phyloP scores from a whole-genome alignment of 129 eudicot species.

The Flaveria trinervia region DNA sequence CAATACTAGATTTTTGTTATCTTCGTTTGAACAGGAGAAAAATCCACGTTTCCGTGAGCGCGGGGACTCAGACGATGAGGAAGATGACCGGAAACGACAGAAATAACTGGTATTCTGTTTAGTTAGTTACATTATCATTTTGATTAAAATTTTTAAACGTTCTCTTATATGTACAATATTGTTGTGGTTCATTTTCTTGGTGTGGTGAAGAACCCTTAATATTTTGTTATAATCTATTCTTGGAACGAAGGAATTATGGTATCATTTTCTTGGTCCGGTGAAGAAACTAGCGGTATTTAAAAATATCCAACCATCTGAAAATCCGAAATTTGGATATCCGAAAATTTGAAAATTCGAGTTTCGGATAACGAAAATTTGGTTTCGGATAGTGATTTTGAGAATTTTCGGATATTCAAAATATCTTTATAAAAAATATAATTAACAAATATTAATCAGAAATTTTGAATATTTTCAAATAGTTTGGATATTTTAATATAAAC shows the following conservation, averaged over 20 bases:
- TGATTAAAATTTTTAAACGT: constrained; percentile 11
- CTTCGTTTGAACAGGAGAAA: constrained; percentile 66
- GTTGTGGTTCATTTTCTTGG: too few relatives aligned
- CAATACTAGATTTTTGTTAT: neutral
- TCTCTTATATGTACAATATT: constrained; percentile 29
- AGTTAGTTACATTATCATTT: neutral
- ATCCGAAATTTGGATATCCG: too few relatives aligned
- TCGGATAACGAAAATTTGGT: too few relatives aligned
- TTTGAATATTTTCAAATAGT: too few relatives aligned
- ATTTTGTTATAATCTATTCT: neutral
- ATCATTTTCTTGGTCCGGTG: neutral
- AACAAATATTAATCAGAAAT: too few relatives aligned
- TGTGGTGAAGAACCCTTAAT: neutral
- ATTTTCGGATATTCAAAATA: too few relatives aligned
- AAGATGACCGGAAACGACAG: constrained; percentile 68
- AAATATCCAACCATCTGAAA: too few relatives aligned
- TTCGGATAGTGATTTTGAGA: too few relatives aligned
- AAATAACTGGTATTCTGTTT: constrained; percentile 35
- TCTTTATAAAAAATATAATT: too few relatives aligned
- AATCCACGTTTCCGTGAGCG: constrained; percentile 96
- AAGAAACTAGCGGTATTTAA: too few relatives aligned
- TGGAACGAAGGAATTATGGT: neutral
- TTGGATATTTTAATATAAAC: too few relatives aligned
- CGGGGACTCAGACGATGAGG: constrained; percentile 96
- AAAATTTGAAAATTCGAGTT: too few relatives aligned